A percentile compares a stretch with the other conserved stretches of the same genome.
Evolutionary conservation across 345 rosid genomes (phyloP).

Genomic region (Clausena lansium): DNA sequence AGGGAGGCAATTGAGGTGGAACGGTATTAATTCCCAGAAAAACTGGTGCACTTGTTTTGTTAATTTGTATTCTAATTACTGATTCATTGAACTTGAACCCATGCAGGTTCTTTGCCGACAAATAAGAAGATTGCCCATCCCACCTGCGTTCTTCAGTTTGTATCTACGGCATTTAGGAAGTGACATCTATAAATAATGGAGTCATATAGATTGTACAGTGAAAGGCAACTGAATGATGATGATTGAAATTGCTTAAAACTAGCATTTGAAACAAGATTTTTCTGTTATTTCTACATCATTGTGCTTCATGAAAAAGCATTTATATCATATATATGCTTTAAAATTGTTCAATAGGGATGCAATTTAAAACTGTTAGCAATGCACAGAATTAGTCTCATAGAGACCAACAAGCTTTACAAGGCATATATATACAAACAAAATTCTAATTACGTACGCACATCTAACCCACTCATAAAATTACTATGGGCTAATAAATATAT

Average conservation of each 20-base stretch:
- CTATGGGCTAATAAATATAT: too few species aligned
- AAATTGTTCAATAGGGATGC: too few species aligned
- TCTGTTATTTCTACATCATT: background rate
- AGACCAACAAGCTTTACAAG: too few species aligned
- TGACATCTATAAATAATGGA: background rate
- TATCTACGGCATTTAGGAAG: slow-evolving; percentile 1
- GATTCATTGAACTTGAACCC: background rate
- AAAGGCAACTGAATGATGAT: background rate
- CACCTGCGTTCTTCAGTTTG: slow-evolving; percentile 8
- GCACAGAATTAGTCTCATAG: too few species aligned
- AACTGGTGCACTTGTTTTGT: background rate
- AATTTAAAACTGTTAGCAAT: too few species aligned
- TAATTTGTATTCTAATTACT: background rate
- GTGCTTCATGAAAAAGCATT: too few species aligned
- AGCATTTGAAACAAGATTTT: slow-evolving; percentile 10
- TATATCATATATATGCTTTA: too few species aligned
- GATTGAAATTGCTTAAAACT: background rate
- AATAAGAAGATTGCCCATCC: background rate
- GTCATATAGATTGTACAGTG: background rate
- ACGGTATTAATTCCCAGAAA: background rate
- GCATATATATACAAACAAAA: too few species aligned
- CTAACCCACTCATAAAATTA: too few species aligned
- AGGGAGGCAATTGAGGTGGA: slow-evolving; percentile 51
- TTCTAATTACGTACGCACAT: too few species aligned
- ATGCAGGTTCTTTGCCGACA: background rate